These are phyloP conservation scores for Phyllosticta citrichinensis DNA, from an alignment of 2,329 filamentous ascomycete species.

Conservation along the genomic window DNA sequence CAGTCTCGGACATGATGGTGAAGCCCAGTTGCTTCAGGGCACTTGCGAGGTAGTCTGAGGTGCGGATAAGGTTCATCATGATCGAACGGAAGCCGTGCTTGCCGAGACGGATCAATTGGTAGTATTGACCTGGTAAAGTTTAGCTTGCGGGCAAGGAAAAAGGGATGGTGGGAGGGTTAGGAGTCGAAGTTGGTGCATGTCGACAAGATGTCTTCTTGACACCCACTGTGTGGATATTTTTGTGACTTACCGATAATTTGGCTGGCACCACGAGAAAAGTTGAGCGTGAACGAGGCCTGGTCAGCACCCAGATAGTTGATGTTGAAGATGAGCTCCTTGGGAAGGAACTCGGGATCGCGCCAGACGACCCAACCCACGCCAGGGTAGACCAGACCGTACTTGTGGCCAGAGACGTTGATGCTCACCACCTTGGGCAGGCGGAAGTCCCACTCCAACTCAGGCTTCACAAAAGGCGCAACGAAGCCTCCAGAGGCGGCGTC, in stretches of 20 bases:
- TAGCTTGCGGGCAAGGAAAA: too few relatives aligned
- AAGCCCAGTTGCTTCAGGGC: slow-evolving; percentile 68
- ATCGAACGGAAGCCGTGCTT: slow-evolving; percentile 87
- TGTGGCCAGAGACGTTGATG: slow-evolving; percentile 92
- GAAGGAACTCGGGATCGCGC: slow-evolving; percentile 72
- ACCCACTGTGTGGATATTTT: too few relatives aligned
- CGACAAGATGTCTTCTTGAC: too few relatives aligned
- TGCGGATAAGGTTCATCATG: slow-evolving; percentile 87
- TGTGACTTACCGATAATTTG: slow-evolving; percentile 64
- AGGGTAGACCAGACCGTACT: slow-evolving; percentile 58
- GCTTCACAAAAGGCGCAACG: slow-evolving; percentile 82
- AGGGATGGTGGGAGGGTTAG: too few relatives aligned
- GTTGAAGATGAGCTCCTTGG: slow-evolving; percentile 92
- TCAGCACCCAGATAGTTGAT: slow-evolving; percentile 98
- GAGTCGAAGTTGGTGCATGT: too few relatives aligned
- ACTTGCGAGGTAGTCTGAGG: slow-evolving; percentile 73
- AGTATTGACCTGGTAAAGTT: slow-evolving; percentile 55
- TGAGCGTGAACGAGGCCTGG: slow-evolving; percentile 90
- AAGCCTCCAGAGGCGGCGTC: slow-evolving; percentile 90
- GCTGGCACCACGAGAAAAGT: slow-evolving; percentile 91
- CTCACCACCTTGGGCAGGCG: slow-evolving; percentile 77
- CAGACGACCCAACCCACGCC: slow-evolving; percentile 93
- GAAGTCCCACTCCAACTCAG: slow-evolving; percentile 85
- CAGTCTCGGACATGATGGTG: slow-evolving; percentile 74
- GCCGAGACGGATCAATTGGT: slow-evolving; percentile 89